Evolutionary conservation across 2,329 filamentous ascomycete species (phyloP).

Genomic region (Ophiostoma sp.): DNA sequence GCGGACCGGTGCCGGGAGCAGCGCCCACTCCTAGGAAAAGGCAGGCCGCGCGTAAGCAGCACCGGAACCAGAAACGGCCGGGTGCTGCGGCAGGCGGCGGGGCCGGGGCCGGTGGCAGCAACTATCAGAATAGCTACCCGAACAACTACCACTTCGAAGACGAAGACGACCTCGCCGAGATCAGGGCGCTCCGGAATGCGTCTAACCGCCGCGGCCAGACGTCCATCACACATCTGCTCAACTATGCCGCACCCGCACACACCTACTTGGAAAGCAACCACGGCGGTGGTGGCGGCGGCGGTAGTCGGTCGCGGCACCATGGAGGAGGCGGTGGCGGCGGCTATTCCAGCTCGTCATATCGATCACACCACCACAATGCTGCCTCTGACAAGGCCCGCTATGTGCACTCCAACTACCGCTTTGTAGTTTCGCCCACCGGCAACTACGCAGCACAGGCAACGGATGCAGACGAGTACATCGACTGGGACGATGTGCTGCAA

Average conservation of each 20-base stretch:
- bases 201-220: slow-evolving; percentile 83
- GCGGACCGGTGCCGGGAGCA: slow-evolving; percentile 27
- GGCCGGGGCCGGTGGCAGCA: background rate
- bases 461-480: slow-evolving; percentile 82
- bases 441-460: slow-evolving; percentile 74
- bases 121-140: slow-evolving; percentile 29
- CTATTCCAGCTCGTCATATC: slow-evolving; percentile 44
- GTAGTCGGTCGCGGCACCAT: slow-evolving; percentile 35
- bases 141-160: slow-evolving; percentile 50
- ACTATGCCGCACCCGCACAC: slow-evolving; percentile 75
- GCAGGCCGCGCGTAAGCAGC: slow-evolving; percentile 72
- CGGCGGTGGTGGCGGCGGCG: slow-evolving; percentile 40
- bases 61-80: slow-evolving; percentile 74
- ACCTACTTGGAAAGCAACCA: slow-evolving; percentile 46
- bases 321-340: slow-evolving; percentile 39
- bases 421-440: slow-evolving; percentile 79
- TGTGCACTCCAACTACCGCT: slow-evolving; percentile 94
- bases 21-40: slow-evolving; percentile 60
- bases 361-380: slow-evolving; percentile 69
- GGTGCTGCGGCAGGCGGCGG: slow-evolving; percentile 30
- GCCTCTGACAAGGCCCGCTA: slow-evolving; percentile 84
- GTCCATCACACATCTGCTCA: slow-evolving; percentile 93
- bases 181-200: slow-evolving; percentile 54
- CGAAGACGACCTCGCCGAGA: slow-evolving; percentile 84
- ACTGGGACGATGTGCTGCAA: slow-evolving; percentile 88